Evolutionary conservation across 2,329 filamentous ascomycete species (phyloP), one percentile per base, ranked within the genome.

Genomic region (Xylaria sp.): DNA sequence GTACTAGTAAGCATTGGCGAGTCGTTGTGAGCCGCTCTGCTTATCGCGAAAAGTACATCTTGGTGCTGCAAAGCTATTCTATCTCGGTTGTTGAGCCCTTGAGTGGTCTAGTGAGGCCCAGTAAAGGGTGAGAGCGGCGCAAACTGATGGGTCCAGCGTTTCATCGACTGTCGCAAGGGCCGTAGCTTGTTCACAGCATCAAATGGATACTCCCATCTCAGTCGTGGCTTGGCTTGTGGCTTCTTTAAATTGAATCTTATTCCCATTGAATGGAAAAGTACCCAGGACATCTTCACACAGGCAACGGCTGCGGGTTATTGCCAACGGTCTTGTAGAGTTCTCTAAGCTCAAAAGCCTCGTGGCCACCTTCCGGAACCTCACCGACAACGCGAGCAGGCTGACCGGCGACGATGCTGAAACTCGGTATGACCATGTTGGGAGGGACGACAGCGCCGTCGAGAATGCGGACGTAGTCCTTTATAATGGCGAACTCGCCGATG

Each of bases 391-490:
- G 85, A 0, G 91, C 94, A 0, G 94, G 94, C 77, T 88, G 85
- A 0, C 94, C 94, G 0, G 91, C 95, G n/a, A 99, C 94, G 64
- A 98, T 89, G 64, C 91, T 94, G 79, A 96, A 97, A 78, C 94
- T 94, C 1, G 95, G 94, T 64, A 98, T 92, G 28, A 98, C 93
- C 90, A 97, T 97, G 69, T 94, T 92, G 0, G 92, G 86, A 1
- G 96, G 92, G 6, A 99, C 88, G 3, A 98, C 91, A 0, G 93
- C 89, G 36, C 92, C 92, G 69, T 97, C 94, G 73, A 98, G 82
- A 49, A 99, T 89, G 79, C 92, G 91, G 57, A 97, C 94, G 77
- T 94, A 97, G 79, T 98, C 96, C 80, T 97, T 98, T 78, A 98
- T 89, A 69, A 98, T 95, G 59, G 91, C 92, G 80, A 98, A 94